These are phyloP conservation scores for Fagus sylvatica DNA, from an alignment of 306 rosid genomes.

Conservation along the genomic window DNA sequence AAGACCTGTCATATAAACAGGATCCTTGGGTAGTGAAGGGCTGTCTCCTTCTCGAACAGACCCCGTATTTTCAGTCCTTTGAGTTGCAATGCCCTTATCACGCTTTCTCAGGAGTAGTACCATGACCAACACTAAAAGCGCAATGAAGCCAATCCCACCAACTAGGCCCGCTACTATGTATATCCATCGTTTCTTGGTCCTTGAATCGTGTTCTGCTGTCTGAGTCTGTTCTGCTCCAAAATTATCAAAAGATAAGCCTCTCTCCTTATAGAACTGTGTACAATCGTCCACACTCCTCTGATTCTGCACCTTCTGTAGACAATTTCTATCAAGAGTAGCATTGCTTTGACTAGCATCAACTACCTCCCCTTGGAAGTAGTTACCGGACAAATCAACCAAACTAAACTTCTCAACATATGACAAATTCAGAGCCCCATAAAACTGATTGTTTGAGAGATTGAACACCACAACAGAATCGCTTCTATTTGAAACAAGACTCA, in stretches of 20 bases:
- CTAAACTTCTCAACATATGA: conserved; percentile 25
- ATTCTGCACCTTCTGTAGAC: conserved; percentile 45
- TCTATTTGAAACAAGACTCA: conserved; percentile 30
- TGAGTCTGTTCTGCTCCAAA: conserved; percentile 23
- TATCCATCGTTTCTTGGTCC: conserved; percentile 41
- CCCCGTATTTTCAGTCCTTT: conserved; percentile 48
- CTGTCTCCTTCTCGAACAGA: conserved; percentile 48
- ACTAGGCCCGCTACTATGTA: conserved; percentile 69
- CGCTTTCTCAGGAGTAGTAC: conserved; percentile 44
- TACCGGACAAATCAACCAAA: conserved; percentile 64
- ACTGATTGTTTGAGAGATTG: conserved; percentile 70
- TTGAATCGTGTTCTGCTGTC: conserved; percentile 22
- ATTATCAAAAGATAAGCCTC: conserved; percentile 38
- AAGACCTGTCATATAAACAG: conserved; percentile 31
- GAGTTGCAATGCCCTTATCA: conserved; percentile 33
- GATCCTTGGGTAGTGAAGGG: conserved; percentile 53
- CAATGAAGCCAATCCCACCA: conserved; percentile 75
- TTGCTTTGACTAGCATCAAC: conserved; percentile 31
- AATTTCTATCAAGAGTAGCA: conserved; percentile 55
- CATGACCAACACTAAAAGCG: conserved; percentile 52
- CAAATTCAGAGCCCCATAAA: conserved; percentile 58
- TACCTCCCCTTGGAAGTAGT: conserved; percentile 69
- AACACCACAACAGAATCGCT: conserved; percentile 32
- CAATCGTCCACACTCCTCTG: conserved; percentile 64
- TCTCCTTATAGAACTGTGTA: conserved; percentile 49